These are phyloP conservation scores for Cytospora schulzeri DNA, from an alignment of 2,329 filamentous ascomycete species.

Conservation along the genomic window DNA sequence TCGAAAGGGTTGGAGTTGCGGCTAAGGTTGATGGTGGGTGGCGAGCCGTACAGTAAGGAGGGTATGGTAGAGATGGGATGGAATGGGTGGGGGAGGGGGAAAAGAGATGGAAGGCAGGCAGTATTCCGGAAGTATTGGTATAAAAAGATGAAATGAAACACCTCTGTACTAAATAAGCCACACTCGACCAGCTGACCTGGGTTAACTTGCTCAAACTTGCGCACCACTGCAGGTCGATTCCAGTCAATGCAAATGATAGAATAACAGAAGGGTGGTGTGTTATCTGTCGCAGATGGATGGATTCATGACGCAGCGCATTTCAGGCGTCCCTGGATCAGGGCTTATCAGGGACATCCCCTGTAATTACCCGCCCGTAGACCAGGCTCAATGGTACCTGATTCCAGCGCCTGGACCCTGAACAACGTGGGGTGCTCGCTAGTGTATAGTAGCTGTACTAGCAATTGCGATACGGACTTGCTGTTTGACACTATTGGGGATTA, in stretches of 20 bases:
- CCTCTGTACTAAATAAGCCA: background rate
- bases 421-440: background rate
- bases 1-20: slow-evolving; percentile 22
- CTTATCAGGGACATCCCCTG: background rate
- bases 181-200: slow-evolving; percentile 14
- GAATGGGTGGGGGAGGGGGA: background rate
- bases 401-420: background rate
- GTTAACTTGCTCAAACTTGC: slow-evolving; percentile 22
- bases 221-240: slow-evolving; percentile 9
- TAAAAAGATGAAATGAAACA: background rate
- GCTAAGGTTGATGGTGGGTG: background rate
- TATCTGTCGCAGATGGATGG: slow-evolving; percentile 1
- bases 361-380: background rate
- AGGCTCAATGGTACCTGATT: background rate
- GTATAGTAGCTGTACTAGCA: background rate
- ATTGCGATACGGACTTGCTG: background rate
- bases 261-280: background rate
- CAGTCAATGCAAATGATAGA: slow-evolving; percentile 3
- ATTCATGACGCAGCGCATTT: background rate
- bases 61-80: background rate
- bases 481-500: background rate
- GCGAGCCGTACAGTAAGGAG: slow-evolving; percentile 1
- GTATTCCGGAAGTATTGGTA: background rate
- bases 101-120: background rate
- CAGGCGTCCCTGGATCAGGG: background rate